Percentiles rank a stretch among this genome's conserved stretches.
Conservation (phyloP, 768 basidiomycete genomes). For the Sarcodon aspratus region DNA sequence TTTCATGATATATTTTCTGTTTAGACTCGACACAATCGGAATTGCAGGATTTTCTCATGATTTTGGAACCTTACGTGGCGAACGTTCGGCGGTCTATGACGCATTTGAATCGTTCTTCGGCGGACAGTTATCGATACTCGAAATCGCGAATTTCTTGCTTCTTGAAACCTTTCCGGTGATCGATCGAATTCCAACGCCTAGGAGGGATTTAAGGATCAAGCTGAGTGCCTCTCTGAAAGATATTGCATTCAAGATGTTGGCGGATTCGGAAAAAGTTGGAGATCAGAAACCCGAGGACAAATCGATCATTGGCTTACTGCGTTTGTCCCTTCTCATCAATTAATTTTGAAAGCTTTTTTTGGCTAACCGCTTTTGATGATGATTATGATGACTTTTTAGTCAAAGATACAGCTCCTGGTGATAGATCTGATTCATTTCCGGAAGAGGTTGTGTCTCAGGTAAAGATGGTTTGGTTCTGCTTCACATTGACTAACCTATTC, state of each 20-base stretch:
- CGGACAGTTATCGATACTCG: conserved; percentile 2
- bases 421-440: conserved; percentile 19
- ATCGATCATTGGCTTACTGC: conserved; percentile 25
- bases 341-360: too few species aligned
- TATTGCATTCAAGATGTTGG: conserved; percentile 22
- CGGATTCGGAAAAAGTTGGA: conserved; percentile 14
- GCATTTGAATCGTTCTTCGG: conserved; percentile 12
- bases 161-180: conserved; percentile 18
- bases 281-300: conserved; percentile 17
- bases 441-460: conserved; percentile 33
- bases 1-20: too few species aligned
- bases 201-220: conserved; percentile 11
- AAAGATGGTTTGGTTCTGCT: neutral
- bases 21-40: conserved; percentile 45
- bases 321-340: conserved; percentile 10
- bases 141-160: conserved; percentile 13
- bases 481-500: conserved; percentile 2
- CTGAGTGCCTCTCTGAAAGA: conserved; percentile 20
- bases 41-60: conserved; percentile 50
- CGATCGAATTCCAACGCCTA: conserved; percentile 19
- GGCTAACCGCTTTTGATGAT: too few species aligned
- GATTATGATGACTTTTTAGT: conserved; percentile 16
- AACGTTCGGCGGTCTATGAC: conserved; percentile 24
- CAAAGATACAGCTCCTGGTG: conserved; percentile 19
- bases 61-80: conserved; percentile 41